These are phyloP conservation scores for Cercospora beticola DNA, from an alignment of 2,329 filamentous ascomycete species.

Conservation along the genomic window DNA sequence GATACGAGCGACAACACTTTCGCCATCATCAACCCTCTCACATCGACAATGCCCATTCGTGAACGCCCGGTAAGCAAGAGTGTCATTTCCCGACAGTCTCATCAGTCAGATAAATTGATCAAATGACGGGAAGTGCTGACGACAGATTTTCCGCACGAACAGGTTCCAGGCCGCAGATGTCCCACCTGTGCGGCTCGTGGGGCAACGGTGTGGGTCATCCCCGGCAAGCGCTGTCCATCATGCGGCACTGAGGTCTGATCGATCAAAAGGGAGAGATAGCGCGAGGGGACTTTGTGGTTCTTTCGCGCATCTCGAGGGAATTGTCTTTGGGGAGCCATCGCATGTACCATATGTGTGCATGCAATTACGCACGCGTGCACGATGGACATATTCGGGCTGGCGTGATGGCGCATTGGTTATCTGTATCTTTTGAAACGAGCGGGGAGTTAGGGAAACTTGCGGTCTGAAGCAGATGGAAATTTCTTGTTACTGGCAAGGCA, in stretches of 20 bases:
- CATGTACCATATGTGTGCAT: not conserved
- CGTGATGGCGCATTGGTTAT: not conserved
- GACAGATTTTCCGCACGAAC: slow-evolving; percentile 10
- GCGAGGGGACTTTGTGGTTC: too few species aligned
- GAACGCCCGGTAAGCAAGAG: slow-evolving; percentile 6
- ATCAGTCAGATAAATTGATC: not conserved
- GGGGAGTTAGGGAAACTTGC: not conserved
- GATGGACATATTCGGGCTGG: not conserved
- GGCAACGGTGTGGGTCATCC: slow-evolving; percentile 38
- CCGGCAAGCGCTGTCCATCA: slow-evolving; percentile 38
- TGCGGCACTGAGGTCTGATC: slow-evolving; percentile 35
- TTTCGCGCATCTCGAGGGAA: not conserved
- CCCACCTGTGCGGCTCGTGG: slow-evolving; percentile 35
- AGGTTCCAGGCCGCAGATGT: slow-evolving; percentile 39
- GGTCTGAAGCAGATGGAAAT: not conserved
- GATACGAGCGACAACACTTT: slow-evolving; percentile 5
- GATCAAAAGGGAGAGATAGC: not conserved
- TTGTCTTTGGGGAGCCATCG: not conserved
- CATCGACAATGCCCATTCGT: not conserved
- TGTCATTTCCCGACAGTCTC: not conserved
- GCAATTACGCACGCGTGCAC: not conserved
- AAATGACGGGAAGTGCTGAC: not conserved
- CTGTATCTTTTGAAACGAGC: not conserved
- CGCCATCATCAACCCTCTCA: not conserved
- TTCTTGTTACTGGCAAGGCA: not conserved